phyloP scores from a whole-genome alignment of 345 rosid genomes.

The Camelina sativa region DNA sequence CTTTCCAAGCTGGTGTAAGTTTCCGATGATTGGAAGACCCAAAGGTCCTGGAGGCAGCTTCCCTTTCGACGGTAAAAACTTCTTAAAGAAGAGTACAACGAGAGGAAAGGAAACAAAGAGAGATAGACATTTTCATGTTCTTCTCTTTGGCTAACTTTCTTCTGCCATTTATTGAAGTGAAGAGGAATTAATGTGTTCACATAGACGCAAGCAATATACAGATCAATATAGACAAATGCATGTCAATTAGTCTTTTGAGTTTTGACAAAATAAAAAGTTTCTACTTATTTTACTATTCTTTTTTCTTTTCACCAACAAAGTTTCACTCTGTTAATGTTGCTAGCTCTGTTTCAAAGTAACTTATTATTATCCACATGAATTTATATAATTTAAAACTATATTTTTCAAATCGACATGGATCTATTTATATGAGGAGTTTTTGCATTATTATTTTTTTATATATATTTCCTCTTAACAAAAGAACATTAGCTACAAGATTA shows the following conservation, averaged over 20 bases:
- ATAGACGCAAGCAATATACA: neutral
- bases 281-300: too few relatives aligned
- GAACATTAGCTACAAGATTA: constrained; percentile 15
- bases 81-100: neutral
- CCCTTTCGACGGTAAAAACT: neutral
- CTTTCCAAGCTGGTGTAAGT: neutral
- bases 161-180: too few relatives aligned
- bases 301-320: too few relatives aligned
- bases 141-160: too few relatives aligned
- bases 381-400: too few relatives aligned
- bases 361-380: too few relatives aligned
- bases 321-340: neutral
- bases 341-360: too few relatives aligned
- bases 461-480: neutral
- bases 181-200: neutral
- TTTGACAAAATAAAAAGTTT: neutral
- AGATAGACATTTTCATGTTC: neutral
- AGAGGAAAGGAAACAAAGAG: neutral
- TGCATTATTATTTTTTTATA: too few relatives aligned
- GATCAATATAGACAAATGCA: neutral
- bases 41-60: neutral
- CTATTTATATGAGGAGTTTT: too few relatives aligned
- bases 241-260: neutral
- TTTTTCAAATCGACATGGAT: too few relatives aligned
- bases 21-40: neutral